These are phyloP conservation scores for Fusarium fracticaudum DNA, from an alignment of 2,329 filamentous ascomycete species.

Conservation along the genomic window DNA sequence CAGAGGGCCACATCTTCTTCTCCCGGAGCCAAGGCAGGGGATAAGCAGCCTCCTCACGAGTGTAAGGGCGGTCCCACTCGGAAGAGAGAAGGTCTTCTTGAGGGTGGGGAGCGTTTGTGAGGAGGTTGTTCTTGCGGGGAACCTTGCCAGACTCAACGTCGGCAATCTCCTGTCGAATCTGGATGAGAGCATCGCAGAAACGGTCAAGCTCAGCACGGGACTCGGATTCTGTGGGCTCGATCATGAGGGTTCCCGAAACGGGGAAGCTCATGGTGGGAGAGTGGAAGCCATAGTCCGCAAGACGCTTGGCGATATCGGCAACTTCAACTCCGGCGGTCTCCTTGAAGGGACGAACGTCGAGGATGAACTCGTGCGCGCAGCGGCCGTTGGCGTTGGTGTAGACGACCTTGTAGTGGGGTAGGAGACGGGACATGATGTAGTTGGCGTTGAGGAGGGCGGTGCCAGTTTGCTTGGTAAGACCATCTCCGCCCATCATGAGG, in stretches of 20 bases:
- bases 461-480: slow-evolving; percentile 89
- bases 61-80: slow-evolving; percentile 83
- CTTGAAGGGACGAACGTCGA: slow-evolving; percentile 87
- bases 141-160: slow-evolving; percentile 83
- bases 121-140: slow-evolving; percentile 80
- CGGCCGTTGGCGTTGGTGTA: slow-evolving; percentile 91
- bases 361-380: slow-evolving; percentile 97
- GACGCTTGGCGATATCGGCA: slow-evolving; percentile 93
- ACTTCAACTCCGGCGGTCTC: slow-evolving; percentile 85
- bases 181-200: slow-evolving; percentile 89
- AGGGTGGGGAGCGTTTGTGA: slow-evolving; percentile 90
- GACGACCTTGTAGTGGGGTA: slow-evolving; percentile 87
- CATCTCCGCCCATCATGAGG: slow-evolving; percentile 81
- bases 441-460: slow-evolving; percentile 94
- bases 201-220: slow-evolving; percentile 91
- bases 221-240: slow-evolving; percentile 95
- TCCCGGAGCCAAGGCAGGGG: slow-evolving; percentile 82
- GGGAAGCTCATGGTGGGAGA: slow-evolving; percentile 98
- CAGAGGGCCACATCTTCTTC: slow-evolving; percentile 98
- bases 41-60: slow-evolving; percentile 84
- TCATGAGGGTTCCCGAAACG: slow-evolving; percentile 95
- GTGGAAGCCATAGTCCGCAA: slow-evolving; percentile 98
- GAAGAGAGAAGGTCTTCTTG: slow-evolving; percentile 79
- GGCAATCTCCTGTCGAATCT: slow-evolving; percentile 84
- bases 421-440: slow-evolving; percentile 90